Evolutionary conservation across 192 early-diverging fungal genomes (phyloP).

Genomic region (Umbelopsis isabellina): DNA sequence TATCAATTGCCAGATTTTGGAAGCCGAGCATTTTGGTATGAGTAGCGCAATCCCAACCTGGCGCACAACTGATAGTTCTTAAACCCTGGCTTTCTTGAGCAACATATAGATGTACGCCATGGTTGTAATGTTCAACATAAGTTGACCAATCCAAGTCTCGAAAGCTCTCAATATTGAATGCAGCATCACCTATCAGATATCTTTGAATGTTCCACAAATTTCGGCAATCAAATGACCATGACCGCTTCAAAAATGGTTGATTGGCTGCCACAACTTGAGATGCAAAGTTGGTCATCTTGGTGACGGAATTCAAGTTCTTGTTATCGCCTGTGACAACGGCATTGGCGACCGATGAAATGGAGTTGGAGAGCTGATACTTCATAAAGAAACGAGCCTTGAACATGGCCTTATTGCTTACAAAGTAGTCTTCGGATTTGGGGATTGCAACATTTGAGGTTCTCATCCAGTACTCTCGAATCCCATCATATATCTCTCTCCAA

Average conservation of each 20-base stretch:
- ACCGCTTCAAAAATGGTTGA: slow-evolving; percentile 37
- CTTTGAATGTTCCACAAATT: slow-evolving; percentile 23
- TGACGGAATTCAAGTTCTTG: slow-evolving; percentile 15
- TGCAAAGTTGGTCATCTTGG: slow-evolving; percentile 23
- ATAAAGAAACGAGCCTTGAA: slow-evolving; percentile 35
- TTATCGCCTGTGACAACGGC: slow-evolving; percentile 12
- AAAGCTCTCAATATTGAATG: slow-evolving; percentile 22
- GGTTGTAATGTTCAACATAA: slow-evolving; percentile 34
- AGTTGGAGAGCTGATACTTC: slow-evolving; percentile 33
- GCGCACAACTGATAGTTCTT: slow-evolving; percentile 26
- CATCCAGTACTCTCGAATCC: slow-evolving; percentile 36
- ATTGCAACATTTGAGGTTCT: slow-evolving; percentile 34
- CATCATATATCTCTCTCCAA: slow-evolving; percentile 33
- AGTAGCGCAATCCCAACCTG: slow-evolving; percentile 37
- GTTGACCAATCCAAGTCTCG: slow-evolving; percentile 30
- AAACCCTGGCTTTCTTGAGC: slow-evolving; percentile 24
- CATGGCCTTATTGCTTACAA: slow-evolving; percentile 31
- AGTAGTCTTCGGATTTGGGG: slow-evolving; percentile 34
- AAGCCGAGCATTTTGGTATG: slow-evolving; percentile 16
- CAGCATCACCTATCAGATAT: slow-evolving; percentile 12
- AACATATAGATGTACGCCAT: slow-evolving; percentile 36
- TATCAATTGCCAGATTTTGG: slow-evolving; percentile 28
- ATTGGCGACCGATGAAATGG: slow-evolving; percentile 23
- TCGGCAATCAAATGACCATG: slow-evolving; percentile 34
- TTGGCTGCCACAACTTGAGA: slow-evolving; percentile 31